Evolutionary conservation across 2,329 filamentous ascomycete species (phyloP), one percentile per base, ranked within the genome.

Genomic region (Coniella lustricola): DNA sequence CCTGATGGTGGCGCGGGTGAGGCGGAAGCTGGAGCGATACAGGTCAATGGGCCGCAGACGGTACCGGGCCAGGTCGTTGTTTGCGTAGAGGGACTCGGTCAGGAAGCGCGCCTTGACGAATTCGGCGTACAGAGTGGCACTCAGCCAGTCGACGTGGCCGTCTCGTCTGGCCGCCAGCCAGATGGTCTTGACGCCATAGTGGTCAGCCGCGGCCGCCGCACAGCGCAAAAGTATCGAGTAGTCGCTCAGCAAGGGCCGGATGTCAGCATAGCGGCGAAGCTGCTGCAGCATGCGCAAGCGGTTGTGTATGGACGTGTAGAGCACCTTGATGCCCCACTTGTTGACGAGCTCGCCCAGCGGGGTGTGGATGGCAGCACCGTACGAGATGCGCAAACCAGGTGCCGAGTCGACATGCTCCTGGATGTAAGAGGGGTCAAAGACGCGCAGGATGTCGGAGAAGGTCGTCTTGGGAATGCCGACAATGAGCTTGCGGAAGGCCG

Each of bases 391-490:
- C 16, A 72, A 52, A 14, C 69, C 66, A 32, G 72, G 59, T 10
- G 66, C 64, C 3, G 70, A 60, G 59, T 84, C 81, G 17, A 79
- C 60, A 12, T 73, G 63, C 17, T 64, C 60, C 45, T 75, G 68
- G 16, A 80, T 64, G 18, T 63, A 58, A 4, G 76, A 57, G 0
- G 85, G 83, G 49, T 86, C 80, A 8, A 90, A 63, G 4, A 73
- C 70, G 31, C 74, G 73, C 25, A 90, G 62, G 9, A 85, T 74
- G 54, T 85, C 80, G 1, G 80, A 78, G 58, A 89, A 82, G 1
- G 74, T 74, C 1, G 73, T 67, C 2, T 70, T 62, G 0, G 82
- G 72, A 18, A 89, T 59, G 0, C 53, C 44, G 13, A 54, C 54
- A 5, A 72, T 55, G 38, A 67, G 60, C 7, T 61, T 52, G 17